These are phyloP conservation scores for Arabis alpina DNA, from an alignment of 345 rosid genomes.

Conservation along the genomic window DNA sequence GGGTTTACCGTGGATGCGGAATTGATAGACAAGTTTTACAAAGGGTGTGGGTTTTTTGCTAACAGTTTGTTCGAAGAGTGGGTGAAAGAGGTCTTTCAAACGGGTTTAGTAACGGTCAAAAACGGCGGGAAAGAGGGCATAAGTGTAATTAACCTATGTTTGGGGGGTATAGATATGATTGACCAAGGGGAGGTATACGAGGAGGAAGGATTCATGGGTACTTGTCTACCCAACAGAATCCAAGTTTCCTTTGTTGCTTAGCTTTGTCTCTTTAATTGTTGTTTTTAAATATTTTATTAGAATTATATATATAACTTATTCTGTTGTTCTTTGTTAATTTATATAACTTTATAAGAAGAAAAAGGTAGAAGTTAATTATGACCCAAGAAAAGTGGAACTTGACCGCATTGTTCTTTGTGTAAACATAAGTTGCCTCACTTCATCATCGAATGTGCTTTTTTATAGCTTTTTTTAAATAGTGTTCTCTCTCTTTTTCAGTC, in stretches of 20 bases:
- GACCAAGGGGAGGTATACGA: conserved; percentile 45
- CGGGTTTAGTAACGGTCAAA: conserved; percentile 45
- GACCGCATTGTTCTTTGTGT: conserved; percentile 51
- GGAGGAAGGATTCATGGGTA: conserved; percentile 45
- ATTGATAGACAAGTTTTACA: conserved; percentile 53
- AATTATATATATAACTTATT: conserved; percentile 20
- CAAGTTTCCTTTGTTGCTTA: conserved; percentile 46
- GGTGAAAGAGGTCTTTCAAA: conserved; percentile 68
- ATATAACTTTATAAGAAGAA: conserved; percentile 14
- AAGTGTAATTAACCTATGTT: conserved; percentile 46
- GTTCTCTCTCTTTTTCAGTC: conserved; percentile 33
- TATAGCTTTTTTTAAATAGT: conserved; percentile 30
- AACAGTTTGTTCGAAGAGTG: conserved; percentile 70
- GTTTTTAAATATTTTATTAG: conserved; percentile 6
- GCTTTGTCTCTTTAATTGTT: conserved; percentile 31
- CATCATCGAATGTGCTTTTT: conserved; percentile 40
- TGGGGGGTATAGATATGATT: conserved; percentile 46
- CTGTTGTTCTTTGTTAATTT: background rate
- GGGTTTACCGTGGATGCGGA: conserved; percentile 59
- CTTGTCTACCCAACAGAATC: conserved; percentile 47
- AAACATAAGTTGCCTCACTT: conserved; percentile 41
- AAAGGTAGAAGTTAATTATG: conserved; percentile 26
- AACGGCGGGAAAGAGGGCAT: conserved; percentile 47
- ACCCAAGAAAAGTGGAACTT: conserved; percentile 46
- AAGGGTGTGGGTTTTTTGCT: conserved; percentile 42